These are phyloP conservation scores for Tolypocladium cylindrosporum DNA, from an alignment of 2,329 filamentous ascomycete genomes.

Conservation along the genomic window DNA sequence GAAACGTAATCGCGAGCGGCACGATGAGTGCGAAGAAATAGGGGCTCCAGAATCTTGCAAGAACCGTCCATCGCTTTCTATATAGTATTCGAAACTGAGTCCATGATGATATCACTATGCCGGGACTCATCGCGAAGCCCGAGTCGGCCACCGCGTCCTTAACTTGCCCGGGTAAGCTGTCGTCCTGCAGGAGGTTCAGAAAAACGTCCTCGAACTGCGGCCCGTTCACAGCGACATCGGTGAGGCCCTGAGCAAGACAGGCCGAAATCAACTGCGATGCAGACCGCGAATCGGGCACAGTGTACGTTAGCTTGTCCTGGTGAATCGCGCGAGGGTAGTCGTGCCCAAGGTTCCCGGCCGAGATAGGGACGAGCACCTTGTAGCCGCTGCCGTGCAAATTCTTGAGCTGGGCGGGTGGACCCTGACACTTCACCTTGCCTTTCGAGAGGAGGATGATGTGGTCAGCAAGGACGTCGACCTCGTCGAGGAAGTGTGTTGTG, in stretches of 20 bases:
- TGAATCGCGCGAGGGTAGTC: conserved; percentile 35
- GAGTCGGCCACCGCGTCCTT: not conserved
- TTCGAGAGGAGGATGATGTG: conserved; percentile 57
- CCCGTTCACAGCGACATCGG: conserved; percentile 16
- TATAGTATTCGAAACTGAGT: no score
- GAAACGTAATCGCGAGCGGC: no score
- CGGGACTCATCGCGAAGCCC: no score
- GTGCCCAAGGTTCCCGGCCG: conserved; percentile 16
- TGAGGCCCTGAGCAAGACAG: conserved; percentile 39
- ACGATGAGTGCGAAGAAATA: no score
- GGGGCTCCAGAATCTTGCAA: no score
- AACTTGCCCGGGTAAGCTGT: not conserved
- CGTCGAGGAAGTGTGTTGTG: conserved; percentile 63
- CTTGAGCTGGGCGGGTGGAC: conserved; percentile 56
- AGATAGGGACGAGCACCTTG: conserved; percentile 35
- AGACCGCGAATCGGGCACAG: conserved; percentile 26
- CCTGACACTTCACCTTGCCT: conserved; percentile 50
- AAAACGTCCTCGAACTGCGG: conserved; percentile 24
- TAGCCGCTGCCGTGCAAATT: conserved; percentile 54
- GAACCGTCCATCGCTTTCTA: no score
- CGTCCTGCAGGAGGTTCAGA: conserved; percentile 6
- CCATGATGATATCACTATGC: no score
- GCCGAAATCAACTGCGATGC: conserved; percentile 19
- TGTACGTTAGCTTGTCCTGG: conserved; percentile 46
- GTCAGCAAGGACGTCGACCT: conserved; percentile 59